Evolutionary conservation across 352 stramenopile genomes (phyloP).

Genomic region (Phytopythium chamaehyphon): DNA sequence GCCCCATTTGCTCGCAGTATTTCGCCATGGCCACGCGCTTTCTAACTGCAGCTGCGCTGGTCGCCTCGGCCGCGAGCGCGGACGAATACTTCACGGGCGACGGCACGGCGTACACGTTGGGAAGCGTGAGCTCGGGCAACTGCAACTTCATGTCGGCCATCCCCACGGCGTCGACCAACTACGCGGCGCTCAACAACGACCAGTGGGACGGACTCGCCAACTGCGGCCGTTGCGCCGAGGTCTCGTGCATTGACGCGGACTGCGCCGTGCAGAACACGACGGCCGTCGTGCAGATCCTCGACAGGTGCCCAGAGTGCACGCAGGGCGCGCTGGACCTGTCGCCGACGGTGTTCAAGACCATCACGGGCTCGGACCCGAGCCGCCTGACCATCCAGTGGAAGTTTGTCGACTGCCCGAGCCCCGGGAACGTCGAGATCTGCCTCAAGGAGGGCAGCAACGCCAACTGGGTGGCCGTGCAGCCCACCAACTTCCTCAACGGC

Average conservation of each 20-base stretch:
- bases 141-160: slow-evolving; percentile 59
- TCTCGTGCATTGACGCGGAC: slow-evolving; percentile 49
- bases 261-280: slow-evolving; percentile 39
- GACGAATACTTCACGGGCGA: slow-evolving; percentile 36
- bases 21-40: slow-evolving; percentile 3
- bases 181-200: slow-evolving; percentile 61
- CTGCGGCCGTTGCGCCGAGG: slow-evolving; percentile 56
- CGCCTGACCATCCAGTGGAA: slow-evolving; percentile 55
- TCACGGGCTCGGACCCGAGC: slow-evolving; percentile 58
- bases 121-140: slow-evolving; percentile 32
- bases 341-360: slow-evolving; percentile 54
- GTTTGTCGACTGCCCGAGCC: slow-evolving; percentile 62
- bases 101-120: slow-evolving; percentile 37
- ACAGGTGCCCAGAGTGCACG: slow-evolving; percentile 69
- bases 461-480: slow-evolving; percentile 58
- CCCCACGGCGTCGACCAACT: slow-evolving; percentile 40
- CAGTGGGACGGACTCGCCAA: slow-evolving; percentile 52
- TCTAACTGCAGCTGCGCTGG: slow-evolving; percentile 1
- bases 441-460: slow-evolving; percentile 61
- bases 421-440: slow-evolving; percentile 57
- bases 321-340: slow-evolving; percentile 69
- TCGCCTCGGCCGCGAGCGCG: slow-evolving; percentile 3
- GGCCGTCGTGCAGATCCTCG: slow-evolving; percentile 61
- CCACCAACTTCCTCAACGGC: slow-evolving; percentile 42
- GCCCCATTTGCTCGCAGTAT: background rate